These are phyloP conservation scores for Apiospora sp. DNA, from an alignment of 2,329 filamentous ascomycete species.

Conservation along the genomic window DNA sequence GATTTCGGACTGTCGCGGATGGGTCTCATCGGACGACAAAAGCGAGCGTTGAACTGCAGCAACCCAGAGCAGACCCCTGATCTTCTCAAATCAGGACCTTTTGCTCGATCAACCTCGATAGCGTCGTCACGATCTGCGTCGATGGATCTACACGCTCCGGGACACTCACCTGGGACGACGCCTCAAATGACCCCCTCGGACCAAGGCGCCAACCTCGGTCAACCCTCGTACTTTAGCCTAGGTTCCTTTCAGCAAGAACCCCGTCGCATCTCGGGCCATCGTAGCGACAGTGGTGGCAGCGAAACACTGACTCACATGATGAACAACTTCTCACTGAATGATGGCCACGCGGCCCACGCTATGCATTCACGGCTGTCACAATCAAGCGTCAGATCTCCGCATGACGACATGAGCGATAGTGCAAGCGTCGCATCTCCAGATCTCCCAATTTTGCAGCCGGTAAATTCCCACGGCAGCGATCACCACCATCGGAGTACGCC, in stretches of 20 bases:
- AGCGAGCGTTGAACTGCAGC: slow-evolving; percentile 83
- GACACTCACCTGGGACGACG: slow-evolving; percentile 81
- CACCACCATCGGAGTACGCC: slow-evolving; percentile 64
- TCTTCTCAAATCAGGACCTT: slow-evolving; percentile 89
- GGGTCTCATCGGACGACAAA: slow-evolving; percentile 95
- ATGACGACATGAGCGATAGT: slow-evolving; percentile 78
- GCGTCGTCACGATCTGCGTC: slow-evolving; percentile 93
- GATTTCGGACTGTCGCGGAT: slow-evolving; percentile 97
- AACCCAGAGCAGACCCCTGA: slow-evolving; percentile 87
- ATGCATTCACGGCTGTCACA: slow-evolving; percentile 36
- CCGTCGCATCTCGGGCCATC: slow-evolving; percentile 77
- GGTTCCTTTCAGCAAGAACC: slow-evolving; percentile 64
- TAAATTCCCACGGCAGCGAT: slow-evolving; percentile 54
- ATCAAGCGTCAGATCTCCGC: slow-evolving; percentile 63
- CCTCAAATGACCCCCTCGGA: slow-evolving; percentile 86
- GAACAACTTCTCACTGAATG: slow-evolving; percentile 77
- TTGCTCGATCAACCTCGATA: slow-evolving; percentile 84
- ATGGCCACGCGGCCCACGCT: slow-evolving; percentile 52
- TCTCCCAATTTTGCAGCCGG: slow-evolving; percentile 68
- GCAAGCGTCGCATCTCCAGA: slow-evolving; percentile 81
- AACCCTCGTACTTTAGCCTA: slow-evolving; percentile 93
- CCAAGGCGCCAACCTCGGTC: slow-evolving; percentile 68
- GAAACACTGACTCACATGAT: slow-evolving; percentile 87
- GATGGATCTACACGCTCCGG: slow-evolving; percentile 80
- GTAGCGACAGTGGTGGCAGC: slow-evolving; percentile 92